phyloP scores from a whole-genome alignment of 2,329 filamentous ascomycete genomes.

The Coniochaeta ligniaria region DNA sequence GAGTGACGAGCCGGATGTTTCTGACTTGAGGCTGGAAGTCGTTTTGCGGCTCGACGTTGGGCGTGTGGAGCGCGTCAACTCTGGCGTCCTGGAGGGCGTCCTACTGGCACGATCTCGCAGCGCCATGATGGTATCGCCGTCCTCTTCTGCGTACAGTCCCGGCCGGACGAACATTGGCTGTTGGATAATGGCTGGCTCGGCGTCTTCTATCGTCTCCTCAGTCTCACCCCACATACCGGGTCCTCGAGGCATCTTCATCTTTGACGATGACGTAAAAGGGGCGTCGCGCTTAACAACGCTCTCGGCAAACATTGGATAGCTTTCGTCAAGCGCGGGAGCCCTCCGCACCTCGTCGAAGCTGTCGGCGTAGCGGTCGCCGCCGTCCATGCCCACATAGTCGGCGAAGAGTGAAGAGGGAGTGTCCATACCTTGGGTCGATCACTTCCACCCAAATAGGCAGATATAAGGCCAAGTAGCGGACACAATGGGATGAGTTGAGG shows the following conservation, averaged over 20 bases:
- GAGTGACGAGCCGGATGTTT: constrained; percentile 9
- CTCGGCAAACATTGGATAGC: neutral
- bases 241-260: neutral
- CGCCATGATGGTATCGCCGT: neutral
- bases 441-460: neutral
- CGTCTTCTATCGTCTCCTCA: neutral
- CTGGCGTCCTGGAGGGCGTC: neutral
- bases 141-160: neutral
- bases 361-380: neutral
- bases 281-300: neutral
- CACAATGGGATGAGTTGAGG: neutral
- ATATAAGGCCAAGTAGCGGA: neutral
- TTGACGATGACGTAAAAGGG: neutral
- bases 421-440: neutral
- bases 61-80: constrained; percentile 8
- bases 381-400: neutral
- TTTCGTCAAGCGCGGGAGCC: neutral
- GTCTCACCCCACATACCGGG: neutral
- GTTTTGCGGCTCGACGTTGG: constrained; percentile 13
- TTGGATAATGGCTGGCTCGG: neutral
- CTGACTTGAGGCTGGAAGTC: constrained; percentile 12
- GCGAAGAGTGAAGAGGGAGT: neutral
- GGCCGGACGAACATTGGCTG: neutral
- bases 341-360: neutral
- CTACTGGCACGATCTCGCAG: neutral